Percentiles rank a stretch among this genome's conserved stretches.
phyloP scores from a whole-genome alignment of 257 asterid species.

The Verbena officinalis region DNA sequence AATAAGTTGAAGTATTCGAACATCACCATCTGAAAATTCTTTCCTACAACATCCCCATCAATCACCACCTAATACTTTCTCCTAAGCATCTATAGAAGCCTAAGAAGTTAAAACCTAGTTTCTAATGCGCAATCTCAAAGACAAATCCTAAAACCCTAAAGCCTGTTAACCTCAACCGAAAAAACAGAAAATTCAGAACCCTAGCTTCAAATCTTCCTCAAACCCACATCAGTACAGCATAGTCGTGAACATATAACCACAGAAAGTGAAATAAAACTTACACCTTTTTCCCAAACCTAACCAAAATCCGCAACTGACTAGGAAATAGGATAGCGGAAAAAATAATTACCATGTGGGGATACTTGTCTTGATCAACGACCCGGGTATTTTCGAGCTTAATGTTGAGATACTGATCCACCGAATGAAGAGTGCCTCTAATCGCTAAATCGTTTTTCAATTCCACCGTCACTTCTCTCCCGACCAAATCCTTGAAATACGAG shows the following conservation, averaged over 20 bases:
- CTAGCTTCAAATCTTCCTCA: neutral
- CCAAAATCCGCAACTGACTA: neutral
- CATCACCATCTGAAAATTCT: neutral
- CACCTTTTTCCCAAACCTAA: slow-evolving; percentile 1
- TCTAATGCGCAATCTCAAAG: neutral
- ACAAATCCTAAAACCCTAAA: slow-evolving; percentile 34
- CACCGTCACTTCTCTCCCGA: slow-evolving; percentile 96
- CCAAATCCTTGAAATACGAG: slow-evolving; percentile 98
- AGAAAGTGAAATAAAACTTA: neutral
- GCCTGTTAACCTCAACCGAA: neutral
- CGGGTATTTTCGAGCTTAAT: slow-evolving; percentile 92
- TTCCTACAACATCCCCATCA: slow-evolving; percentile 1
- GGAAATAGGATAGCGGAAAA: neutral
- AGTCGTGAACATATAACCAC: too few species aligned
- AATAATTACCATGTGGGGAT: slow-evolving; percentile 82
- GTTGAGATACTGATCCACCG: slow-evolving; percentile 96
- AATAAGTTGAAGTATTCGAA: neutral
- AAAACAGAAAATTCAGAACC: neutral
- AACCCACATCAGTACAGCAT: too few species aligned
- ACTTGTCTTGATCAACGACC: slow-evolving; percentile 95
- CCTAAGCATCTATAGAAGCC: slow-evolving; percentile 15
- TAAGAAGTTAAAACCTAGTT: slow-evolving; percentile 12
- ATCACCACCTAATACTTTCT: neutral
- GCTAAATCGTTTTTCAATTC: slow-evolving; percentile 97
- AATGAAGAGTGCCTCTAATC: slow-evolving; percentile 85